phyloP scores from a whole-genome alignment of 108 stramenopile species.

The Aurantiochytrium sp. region DNA sequence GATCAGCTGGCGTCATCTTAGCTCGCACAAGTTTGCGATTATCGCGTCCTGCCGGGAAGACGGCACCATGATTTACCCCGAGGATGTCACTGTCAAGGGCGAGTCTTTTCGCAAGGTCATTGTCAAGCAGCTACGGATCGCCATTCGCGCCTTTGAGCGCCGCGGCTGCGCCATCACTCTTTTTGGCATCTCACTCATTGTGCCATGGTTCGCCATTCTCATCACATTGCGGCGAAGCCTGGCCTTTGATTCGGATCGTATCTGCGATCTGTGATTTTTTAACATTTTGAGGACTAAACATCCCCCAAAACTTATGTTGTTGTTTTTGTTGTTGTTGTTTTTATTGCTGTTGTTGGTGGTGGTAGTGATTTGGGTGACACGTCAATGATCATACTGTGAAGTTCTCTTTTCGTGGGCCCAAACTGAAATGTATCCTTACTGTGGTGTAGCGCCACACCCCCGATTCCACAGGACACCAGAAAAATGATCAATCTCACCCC shows the following conservation, averaged over 20 bases:
- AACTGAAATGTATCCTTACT: no score
- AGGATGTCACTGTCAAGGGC: neutral
- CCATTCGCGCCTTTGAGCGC: neutral
- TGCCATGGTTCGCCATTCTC: constrained; percentile 5
- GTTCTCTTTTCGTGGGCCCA: no score
- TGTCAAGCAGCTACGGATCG: neutral
- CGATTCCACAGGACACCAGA: no score
- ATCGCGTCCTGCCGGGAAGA: neutral
- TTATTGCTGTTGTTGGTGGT: no score
- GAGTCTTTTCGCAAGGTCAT: neutral
- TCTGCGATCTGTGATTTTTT: neutral
- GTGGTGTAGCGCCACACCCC: no score
- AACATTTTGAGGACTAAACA: no score
- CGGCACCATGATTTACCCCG: neutral
- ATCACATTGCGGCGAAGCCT: neutral
- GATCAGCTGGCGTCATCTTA: neutral
- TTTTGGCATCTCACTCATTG: neutral
- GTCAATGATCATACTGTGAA: no score
- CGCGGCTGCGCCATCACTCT: neutral
- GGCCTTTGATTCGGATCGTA: neutral
- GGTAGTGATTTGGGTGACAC: no score
- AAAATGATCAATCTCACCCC: no score
- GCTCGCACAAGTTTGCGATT: neutral
- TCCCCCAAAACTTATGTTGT: no score
- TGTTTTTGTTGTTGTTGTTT: no score